Conservation (phyloP, 345 rosid genomes). For the Acer saccharum region DNA sequence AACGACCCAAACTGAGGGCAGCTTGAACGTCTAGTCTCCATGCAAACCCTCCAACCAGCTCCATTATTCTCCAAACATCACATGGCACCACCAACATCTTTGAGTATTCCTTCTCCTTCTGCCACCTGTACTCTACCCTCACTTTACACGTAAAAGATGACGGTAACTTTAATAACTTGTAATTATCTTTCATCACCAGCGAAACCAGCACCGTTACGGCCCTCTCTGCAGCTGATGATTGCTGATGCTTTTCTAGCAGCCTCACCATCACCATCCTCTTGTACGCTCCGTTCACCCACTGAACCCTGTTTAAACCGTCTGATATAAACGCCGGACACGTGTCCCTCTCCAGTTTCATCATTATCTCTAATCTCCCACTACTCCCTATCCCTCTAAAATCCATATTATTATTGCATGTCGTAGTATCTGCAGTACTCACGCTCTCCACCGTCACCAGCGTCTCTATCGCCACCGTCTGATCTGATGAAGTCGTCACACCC, state of each 20-base stretch:
- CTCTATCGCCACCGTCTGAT: conserved; percentile 39
- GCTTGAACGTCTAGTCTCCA: conserved; percentile 80
- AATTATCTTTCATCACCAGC: conserved; percentile 48
- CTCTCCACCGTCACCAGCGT: conserved; percentile 75
- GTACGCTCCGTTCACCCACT: conserved; percentile 69
- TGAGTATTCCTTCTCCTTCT: conserved; percentile 32
- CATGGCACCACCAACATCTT: conserved; percentile 57
- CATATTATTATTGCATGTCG: conserved; percentile 31
- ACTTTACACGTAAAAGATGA: conserved; percentile 65
- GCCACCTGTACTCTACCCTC: conserved; percentile 58
- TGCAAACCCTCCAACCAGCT: conserved; percentile 63
- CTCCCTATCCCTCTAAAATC: conserved; percentile 32
- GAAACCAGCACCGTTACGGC: conserved; percentile 33
- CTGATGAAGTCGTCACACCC: conserved; percentile 4
- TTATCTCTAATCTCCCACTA: conserved; percentile 40
- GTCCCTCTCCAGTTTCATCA: conserved; percentile 56
- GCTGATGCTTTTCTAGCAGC: conserved; percentile 16
- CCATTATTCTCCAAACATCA: conserved; percentile 69
- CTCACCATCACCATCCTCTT: conserved; percentile 42
- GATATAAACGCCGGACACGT: conserved; percentile 74
- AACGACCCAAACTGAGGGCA: conserved; percentile 71
- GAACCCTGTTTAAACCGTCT: conserved; percentile 49
- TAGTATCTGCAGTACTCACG: conserved; percentile 40
- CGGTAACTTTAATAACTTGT: conserved; percentile 23
- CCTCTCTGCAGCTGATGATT: neutral